phyloP scores from a whole-genome alignment of 2,329 filamentous ascomycete species.

The Dothistroma pini region DNA sequence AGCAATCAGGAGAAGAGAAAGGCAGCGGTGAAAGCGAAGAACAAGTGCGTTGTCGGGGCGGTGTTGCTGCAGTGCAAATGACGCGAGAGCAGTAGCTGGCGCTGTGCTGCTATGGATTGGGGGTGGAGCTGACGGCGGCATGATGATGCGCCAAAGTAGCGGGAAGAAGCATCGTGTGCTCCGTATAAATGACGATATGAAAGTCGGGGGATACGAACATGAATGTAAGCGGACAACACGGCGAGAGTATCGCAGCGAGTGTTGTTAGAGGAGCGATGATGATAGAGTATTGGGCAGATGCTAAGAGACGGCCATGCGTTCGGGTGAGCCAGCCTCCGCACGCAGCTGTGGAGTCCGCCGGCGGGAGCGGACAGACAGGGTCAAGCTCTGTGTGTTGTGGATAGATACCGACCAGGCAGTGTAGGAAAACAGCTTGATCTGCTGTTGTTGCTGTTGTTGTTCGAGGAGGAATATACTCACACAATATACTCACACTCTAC shows the following conservation, averaged over 20 bases:
- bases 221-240: slow-evolving; percentile 16
- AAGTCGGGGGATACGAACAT: slow-evolving; percentile 28
- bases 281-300: no score
- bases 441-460: no score
- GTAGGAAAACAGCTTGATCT: neutral
- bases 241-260: neutral
- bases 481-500: neutral
- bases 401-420: neutral
- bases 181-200: slow-evolving; percentile 15
- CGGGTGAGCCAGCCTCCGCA: no score
- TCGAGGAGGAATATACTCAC: neutral
- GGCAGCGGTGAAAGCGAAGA: slow-evolving; percentile 26
- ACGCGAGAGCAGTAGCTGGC: slow-evolving; percentile 9
- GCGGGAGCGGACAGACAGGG: neutral
- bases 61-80: slow-evolving; percentile 20
- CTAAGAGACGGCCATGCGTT: neutral
- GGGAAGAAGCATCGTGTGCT: slow-evolving; percentile 6
- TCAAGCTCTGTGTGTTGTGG: neutral
- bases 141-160: slow-evolving; percentile 13
- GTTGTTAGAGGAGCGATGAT: neutral
- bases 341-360: neutral
- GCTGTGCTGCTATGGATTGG: slow-evolving; percentile 2
- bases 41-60: slow-evolving; percentile 25
- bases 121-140: slow-evolving; percentile 12
- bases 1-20: slow-evolving; percentile 12